These are phyloP conservation scores for Naganishia cerealis DNA, from an alignment of 1,284 basidiomycete species.

Conservation along the genomic window DNA sequence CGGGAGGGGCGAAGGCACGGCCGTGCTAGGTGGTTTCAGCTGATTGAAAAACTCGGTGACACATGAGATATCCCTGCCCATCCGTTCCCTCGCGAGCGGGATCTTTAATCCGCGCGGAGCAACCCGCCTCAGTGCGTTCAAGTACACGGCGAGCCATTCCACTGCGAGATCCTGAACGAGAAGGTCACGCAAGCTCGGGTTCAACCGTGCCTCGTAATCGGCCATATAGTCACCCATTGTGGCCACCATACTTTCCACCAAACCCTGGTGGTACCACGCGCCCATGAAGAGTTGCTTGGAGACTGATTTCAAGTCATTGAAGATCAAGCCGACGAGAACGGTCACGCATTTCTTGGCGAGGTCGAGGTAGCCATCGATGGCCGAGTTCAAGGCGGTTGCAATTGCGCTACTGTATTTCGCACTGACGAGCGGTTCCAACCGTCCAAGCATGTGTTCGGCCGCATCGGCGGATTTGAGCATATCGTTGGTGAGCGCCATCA, in stretches of 20 bases:
- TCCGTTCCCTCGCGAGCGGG: constrained; percentile 75
- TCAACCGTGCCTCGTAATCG: constrained; percentile 88
- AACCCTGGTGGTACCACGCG: constrained; percentile 68
- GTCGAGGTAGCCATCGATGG: constrained; percentile 96
- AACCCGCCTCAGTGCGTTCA: constrained; percentile 80
- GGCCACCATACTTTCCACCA: constrained; percentile 77
- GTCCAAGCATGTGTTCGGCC: constrained; percentile 77
- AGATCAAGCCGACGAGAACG: constrained; percentile 87
- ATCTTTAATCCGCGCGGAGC: constrained; percentile 74
- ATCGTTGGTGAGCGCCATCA: constrained; percentile 97
- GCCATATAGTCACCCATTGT: constrained; percentile 94
- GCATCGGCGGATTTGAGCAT: constrained; percentile 96
- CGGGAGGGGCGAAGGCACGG: neutral
- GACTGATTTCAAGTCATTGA: constrained; percentile 89
- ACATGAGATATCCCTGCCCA: constrained; percentile 76
- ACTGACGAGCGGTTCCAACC: constrained; percentile 86
- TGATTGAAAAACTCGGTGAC: constrained; percentile 78
- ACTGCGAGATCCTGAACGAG: constrained; percentile 91
- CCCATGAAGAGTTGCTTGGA: constrained; percentile 79
- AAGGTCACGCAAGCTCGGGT: constrained; percentile 85
- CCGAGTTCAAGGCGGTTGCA: constrained; percentile 83
- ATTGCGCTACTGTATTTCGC: constrained; percentile 86
- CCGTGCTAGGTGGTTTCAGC: constrained; percentile 59
- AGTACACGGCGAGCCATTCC: constrained; percentile 83
- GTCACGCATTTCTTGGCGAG: constrained; percentile 96